Conservation (phyloP, 208 protist species). For the Strigomonas culicis region DNA sequence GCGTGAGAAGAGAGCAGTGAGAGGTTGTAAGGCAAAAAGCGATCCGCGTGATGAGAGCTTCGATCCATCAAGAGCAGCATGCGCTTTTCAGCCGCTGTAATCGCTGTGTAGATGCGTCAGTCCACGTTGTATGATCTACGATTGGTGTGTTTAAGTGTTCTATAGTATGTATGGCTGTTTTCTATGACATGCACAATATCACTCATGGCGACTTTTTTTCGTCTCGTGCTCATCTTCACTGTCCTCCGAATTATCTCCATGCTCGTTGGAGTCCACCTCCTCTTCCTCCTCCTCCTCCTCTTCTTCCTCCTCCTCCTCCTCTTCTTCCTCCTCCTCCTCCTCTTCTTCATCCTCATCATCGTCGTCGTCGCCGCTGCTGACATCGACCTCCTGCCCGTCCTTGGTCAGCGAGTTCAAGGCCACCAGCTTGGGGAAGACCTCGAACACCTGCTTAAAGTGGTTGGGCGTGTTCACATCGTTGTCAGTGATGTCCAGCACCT, state of each 20-base stretch:
- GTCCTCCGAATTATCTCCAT: not conserved
- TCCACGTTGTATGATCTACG: too few species aligned
- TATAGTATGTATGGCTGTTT: not conserved
- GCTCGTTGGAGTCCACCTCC: not conserved
- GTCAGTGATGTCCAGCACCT: slow-evolving; percentile 61
- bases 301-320: slow-evolving; percentile 17
- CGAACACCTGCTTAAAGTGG: slow-evolving; percentile 44
- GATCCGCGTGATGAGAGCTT: too few species aligned
- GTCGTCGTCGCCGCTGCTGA: slow-evolving; percentile 25
- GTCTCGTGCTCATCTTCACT: not conserved
- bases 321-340: slow-evolving; percentile 18
- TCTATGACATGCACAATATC: not conserved
- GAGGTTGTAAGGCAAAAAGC: not conserved
- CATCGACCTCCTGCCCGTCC: slow-evolving; percentile 51
- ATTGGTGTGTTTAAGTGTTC: too few species aligned
- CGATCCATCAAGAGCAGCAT: too few species aligned
- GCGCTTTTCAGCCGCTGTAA: too few species aligned
- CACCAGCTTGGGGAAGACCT: slow-evolving; percentile 40
- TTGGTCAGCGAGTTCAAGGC: slow-evolving; percentile 47
- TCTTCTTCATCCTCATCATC: slow-evolving; percentile 25
- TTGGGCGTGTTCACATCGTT: slow-evolving; percentile 49
- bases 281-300: not conserved
- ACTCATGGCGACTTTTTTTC: not conserved
- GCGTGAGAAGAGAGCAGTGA: not conserved
- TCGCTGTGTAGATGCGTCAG: too few species aligned